phyloP scores from a whole-genome alignment of 495 filamentous ascomycete genomes.

The Durotheca rogersii region DNA sequence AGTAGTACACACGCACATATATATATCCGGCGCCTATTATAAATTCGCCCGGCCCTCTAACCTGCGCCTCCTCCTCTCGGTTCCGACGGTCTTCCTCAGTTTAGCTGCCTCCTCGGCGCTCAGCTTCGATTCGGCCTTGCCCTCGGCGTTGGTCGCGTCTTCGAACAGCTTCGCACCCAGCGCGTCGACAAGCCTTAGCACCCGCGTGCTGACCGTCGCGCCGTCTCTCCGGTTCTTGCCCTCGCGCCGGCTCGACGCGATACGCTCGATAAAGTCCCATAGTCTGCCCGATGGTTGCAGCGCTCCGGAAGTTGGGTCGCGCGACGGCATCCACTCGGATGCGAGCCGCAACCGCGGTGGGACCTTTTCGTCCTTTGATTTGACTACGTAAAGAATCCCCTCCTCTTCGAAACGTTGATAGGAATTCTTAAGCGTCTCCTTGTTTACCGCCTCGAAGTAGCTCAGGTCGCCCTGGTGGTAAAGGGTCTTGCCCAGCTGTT shows the following conservation, averaged over 20 bases:
- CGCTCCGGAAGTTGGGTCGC: conserved; percentile 58
- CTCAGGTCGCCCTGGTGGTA: conserved; percentile 96
- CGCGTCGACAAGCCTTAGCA: conserved; percentile 70
- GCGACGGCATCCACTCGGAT: conserved; percentile 72
- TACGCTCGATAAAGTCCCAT: conserved; percentile 88
- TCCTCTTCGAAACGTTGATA: conserved; percentile 88
- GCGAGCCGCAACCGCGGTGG: conserved; percentile 65
- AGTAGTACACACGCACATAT: neutral
- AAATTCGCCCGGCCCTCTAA: conserved; percentile 51
- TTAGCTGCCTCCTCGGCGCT: conserved; percentile 45
- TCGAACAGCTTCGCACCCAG: conserved; percentile 53
- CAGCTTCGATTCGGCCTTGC: conserved; percentile 37
- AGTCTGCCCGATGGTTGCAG: conserved; percentile 70
- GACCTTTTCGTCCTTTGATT: conserved; percentile 58
- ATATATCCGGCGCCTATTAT: conserved; percentile 22
- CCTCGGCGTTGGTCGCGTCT: conserved; percentile 38
- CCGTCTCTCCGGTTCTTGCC: conserved; percentile 95
- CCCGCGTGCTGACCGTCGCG: conserved; percentile 81
- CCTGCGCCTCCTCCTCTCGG: conserved; percentile 43
- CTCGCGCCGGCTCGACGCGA: conserved; percentile 78
- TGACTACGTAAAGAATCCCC: conserved; percentile 75
- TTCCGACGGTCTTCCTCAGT: conserved; percentile 37
- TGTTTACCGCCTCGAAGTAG: conserved; percentile 98
- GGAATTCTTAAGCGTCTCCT: conserved; percentile 91
- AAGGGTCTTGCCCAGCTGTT: conserved; percentile 86